Conservation (phyloP, 768 basidiomycete genomes). For the Trametes villosa region DNA sequence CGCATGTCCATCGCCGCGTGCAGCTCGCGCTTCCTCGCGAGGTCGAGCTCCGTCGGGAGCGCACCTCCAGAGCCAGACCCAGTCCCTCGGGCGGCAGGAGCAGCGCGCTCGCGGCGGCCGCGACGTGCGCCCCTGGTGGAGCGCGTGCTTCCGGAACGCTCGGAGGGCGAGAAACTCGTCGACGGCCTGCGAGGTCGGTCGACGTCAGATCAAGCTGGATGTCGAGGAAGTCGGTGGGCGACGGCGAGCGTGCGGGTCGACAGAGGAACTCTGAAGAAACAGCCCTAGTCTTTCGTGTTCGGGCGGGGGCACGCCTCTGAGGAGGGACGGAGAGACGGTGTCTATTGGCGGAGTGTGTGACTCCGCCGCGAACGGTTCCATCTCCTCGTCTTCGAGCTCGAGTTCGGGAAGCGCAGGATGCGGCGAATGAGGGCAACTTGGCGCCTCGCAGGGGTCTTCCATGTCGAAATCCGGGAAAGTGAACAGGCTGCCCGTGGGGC, state of each 20-base stretch:
- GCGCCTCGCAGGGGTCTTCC: constrained; percentile 18
- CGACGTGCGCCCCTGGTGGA: constrained; percentile 30
- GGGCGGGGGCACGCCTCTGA: constrained; percentile 13
- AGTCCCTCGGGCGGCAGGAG: constrained; percentile 35
- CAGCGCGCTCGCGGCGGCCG: constrained; percentile 34
- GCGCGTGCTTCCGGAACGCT: constrained; percentile 22
- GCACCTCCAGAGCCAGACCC: constrained; percentile 44
- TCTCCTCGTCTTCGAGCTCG: constrained; percentile 17
- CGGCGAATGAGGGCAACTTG: constrained; percentile 26
- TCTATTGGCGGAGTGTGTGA: constrained; percentile 5
- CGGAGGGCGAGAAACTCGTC: constrained; percentile 31
- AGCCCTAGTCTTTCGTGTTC: constrained; percentile 30
- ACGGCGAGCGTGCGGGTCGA: constrained; percentile 31
- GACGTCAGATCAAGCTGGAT: constrained; percentile 28
- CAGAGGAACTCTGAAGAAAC: constrained; percentile 28
- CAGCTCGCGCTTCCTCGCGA: constrained; percentile 32
- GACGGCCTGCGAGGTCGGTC: constrained; percentile 23
- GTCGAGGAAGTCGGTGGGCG: constrained; percentile 34
- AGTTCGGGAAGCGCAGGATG: constrained; percentile 24
- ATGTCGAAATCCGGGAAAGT: constrained; percentile 22
- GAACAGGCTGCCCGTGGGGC: constrained; percentile 14
- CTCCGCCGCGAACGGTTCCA: neutral
- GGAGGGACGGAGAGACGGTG: constrained; percentile 31
- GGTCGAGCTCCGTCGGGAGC: constrained; percentile 37
- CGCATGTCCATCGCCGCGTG: constrained; percentile 44